Percentiles rank a stretch among this genome's conserved stretches.
Conservation (phyloP, 169 alveolate genomes). For the Cryptosporidium andersoni region DNA sequence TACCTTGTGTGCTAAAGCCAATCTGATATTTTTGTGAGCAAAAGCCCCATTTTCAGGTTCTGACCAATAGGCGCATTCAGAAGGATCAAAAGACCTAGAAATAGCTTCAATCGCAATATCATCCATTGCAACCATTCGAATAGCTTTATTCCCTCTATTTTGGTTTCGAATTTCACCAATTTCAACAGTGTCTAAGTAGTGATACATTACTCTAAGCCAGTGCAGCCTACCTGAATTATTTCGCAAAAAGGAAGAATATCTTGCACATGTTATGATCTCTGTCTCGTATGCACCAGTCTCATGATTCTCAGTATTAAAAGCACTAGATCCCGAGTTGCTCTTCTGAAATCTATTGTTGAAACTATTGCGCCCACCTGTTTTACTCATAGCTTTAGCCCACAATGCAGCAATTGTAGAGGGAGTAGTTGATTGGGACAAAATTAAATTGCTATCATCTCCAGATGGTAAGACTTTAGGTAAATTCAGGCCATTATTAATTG, state of each 20-base stretch:
- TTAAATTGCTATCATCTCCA: too few species aligned
- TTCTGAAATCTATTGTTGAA: constrained; percentile 18
- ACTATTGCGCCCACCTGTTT: constrained; percentile 66
- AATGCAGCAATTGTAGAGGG: constrained; percentile 68
- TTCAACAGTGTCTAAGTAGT: constrained; percentile 66
- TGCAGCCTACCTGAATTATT: constrained; percentile 68
- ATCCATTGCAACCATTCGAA: constrained; percentile 64
- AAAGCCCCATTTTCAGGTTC: constrained; percentile 71
- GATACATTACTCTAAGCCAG: constrained; percentile 61
- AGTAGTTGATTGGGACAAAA: background rate
- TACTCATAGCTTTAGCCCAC: constrained; percentile 71
- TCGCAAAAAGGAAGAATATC: constrained; percentile 64
- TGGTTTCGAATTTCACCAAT: constrained; percentile 7
- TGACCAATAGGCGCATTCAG: constrained; percentile 71
- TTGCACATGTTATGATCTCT: constrained; percentile 48
- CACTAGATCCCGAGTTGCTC: background rate
- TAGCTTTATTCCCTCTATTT: background rate
- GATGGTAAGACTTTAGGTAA: too few species aligned
- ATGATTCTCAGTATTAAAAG: background rate
- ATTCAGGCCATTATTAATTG: too few species aligned
- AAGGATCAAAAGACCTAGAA: constrained; percentile 64
- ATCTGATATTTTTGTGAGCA: constrained; percentile 51
- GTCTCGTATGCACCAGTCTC: background rate
- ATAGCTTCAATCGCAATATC: constrained; percentile 67
- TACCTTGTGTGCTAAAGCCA: constrained; percentile 68